Percentiles rank a stretch among this genome's conserved stretches.
phyloP scores from a whole-genome alignment of 345 rosid genomes.

The Abelmoschus esculentus region DNA sequence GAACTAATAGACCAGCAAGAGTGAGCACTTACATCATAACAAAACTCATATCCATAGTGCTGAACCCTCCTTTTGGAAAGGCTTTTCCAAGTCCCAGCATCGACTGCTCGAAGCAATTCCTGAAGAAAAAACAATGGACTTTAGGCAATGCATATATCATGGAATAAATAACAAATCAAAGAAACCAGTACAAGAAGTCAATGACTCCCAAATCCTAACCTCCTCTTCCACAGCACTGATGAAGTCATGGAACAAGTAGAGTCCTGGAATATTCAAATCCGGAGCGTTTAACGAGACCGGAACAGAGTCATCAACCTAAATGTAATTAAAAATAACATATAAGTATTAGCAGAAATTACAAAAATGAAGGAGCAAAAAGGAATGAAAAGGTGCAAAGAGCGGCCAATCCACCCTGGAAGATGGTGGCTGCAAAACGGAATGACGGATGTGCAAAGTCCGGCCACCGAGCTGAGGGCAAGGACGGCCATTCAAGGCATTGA shows the following conservation, averaged over 20 bases:
- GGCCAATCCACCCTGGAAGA: conserved; percentile 39
- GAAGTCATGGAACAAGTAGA: conserved; percentile 56
- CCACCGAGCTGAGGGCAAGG: conserved; percentile 62
- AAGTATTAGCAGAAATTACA: background rate
- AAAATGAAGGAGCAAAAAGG: background rate
- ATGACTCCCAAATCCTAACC: conserved; percentile 27
- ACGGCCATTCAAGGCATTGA: conserved; percentile 39
- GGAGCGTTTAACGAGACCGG: conserved; percentile 48
- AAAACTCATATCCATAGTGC: conserved; percentile 91
- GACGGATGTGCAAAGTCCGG: conserved; percentile 63
- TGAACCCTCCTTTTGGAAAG: conserved; percentile 87
- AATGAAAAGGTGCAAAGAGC: background rate
- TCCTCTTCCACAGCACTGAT: conserved; percentile 56
- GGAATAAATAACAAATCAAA: background rate
- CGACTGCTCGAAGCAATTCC: conserved; percentile 85
- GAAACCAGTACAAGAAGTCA: background rate
- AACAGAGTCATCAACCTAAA: conserved; percentile 34
- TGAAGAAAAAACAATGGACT: conserved; percentile 17
- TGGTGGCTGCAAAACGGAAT: conserved; percentile 50
- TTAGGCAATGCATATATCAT: background rate
- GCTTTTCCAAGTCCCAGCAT: conserved; percentile 60
- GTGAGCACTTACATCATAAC: conserved; percentile 48
- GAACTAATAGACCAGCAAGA: background rate
- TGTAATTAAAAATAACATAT: conserved; percentile 7
- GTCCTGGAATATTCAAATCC: conserved; percentile 76